Percentiles rank a stretch among this genome's conserved stretches.
Conservation (phyloP, 306 rosid species). For the Cucumis hystrix region DNA sequence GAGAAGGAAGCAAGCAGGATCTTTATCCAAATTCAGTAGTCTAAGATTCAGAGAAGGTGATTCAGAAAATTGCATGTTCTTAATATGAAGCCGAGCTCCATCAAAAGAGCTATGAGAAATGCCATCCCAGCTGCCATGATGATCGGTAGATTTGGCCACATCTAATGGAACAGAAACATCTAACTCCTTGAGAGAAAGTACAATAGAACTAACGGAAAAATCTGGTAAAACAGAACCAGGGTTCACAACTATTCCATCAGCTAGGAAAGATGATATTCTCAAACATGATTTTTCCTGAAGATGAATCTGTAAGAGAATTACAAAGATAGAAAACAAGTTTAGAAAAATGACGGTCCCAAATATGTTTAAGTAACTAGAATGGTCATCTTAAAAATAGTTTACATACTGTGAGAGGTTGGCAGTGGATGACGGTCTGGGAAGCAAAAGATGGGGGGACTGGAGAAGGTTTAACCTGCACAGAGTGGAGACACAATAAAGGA, state of each 20-base stretch:
- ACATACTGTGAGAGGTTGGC: conserved; percentile 84
- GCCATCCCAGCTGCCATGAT: conserved; percentile 25
- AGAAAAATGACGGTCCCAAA: not conserved
- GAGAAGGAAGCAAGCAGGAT: conserved; percentile 91
- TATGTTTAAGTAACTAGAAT: not conserved
- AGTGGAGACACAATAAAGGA: conserved; percentile 66
- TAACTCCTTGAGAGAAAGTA: conserved; percentile 53
- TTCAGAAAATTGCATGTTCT: conserved; percentile 45
- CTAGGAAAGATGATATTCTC: conserved; percentile 83
- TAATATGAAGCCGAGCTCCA: conserved; percentile 82
- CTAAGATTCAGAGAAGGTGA: conserved; percentile 52
- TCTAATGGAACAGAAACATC: conserved; percentile 69
- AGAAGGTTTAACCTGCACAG: conserved; percentile 75
- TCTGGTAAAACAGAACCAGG: conserved; percentile 79
- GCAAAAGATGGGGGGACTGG: conserved; percentile 85
- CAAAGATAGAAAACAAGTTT: conserved; percentile 4
- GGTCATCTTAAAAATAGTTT: not conserved
- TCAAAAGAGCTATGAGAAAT: conserved; percentile 40
- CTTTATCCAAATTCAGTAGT: conserved; percentile 71
- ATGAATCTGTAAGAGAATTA: conserved; percentile 41
- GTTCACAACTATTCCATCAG: conserved; percentile 72
- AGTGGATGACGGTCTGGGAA: conserved; percentile 74
- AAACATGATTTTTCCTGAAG: conserved; percentile 89
- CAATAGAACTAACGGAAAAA: conserved; percentile 62
- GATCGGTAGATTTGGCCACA: conserved; percentile 23